Evolutionary conservation across 1,284 basidiomycete species (phyloP).

Genomic region (Austroboletus olivaceoglutinosus): DNA sequence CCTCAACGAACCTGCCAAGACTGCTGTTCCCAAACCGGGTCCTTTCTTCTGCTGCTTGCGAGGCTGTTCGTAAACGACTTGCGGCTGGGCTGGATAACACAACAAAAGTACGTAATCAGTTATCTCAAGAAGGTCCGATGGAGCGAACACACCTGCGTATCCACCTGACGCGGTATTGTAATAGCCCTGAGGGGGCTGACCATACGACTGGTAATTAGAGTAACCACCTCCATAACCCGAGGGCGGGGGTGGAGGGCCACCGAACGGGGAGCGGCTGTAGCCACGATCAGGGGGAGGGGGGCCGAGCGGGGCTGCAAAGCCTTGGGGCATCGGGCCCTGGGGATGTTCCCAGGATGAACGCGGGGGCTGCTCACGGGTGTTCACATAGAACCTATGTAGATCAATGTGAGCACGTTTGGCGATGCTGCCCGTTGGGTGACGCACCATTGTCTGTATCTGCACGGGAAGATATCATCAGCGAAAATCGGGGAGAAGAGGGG

Average conservation of each 20-base stretch:
- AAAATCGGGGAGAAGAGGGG: slow-evolving; percentile 12
- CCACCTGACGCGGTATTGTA: slow-evolving; percentile 19
- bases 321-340: slow-evolving; percentile 41
- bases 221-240: slow-evolving; percentile 27
- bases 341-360: slow-evolving; percentile 67
- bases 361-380: slow-evolving; percentile 58
- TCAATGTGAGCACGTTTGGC: background rate
- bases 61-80: slow-evolving; percentile 12
- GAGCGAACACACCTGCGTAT: slow-evolving; percentile 23
- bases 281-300: slow-evolving; percentile 29
- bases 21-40: slow-evolving; percentile 26
- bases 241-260: slow-evolving; percentile 15
- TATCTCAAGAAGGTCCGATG: background rate
- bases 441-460: slow-evolving; percentile 68
- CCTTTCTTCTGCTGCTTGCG: slow-evolving; percentile 20
- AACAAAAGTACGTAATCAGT: background rate
- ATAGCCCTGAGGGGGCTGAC: slow-evolving; percentile 23
- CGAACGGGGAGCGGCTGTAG: slow-evolving; percentile 34
- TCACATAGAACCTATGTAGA: slow-evolving; percentile 64
- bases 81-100: slow-evolving; percentile 14
- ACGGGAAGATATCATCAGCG: slow-evolving; percentile 18
- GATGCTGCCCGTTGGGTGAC: slow-evolving; percentile 19
- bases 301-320: slow-evolving; percentile 44
- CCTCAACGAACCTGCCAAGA: slow-evolving; percentile 29
- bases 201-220: slow-evolving; percentile 17